Base-by-base conservation (phyloP, 495 filamentous ascomycete genomes). In the Penicillium bialowiezense region DNA sequence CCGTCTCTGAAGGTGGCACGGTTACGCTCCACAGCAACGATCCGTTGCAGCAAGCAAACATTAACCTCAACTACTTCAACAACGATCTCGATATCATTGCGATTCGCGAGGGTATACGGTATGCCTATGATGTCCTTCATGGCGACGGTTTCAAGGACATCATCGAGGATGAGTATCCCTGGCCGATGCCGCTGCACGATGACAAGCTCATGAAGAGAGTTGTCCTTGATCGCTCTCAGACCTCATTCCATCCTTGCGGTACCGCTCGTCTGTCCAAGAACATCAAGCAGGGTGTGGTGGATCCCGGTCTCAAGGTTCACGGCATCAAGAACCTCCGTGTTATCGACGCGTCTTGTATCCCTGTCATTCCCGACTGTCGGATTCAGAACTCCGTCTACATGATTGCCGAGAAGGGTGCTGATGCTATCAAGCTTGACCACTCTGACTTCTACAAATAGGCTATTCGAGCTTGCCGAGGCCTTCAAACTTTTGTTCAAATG, bases 31-130 rank as follows among this genome's bases (percentile, higher is more conserved):
- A 75, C 59, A 77, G 70, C 46, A 50, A 69, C 3, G 63, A 83
- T 54, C 70, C 80, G 4, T 61, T 76, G 2, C 65, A 63, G 35
- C 77, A 78, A 56, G 70, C 82, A 2, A 73, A 78, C 56, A 76
- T 84, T 67, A 83, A 83, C 56, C 65, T 83, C 40, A 82, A 83
- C 57, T 83, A 78, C 69, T 82, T 83, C 56, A 63, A 56, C 23
- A 64, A 79, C 28, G 73, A 79, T 21, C 44, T 83, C n/a, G 80
- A 84, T 48, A 65, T 81, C 33, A 50, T 81, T 5, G 80, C 75
- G 5, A 66, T 84, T 69, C 71, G 75, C 37, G 78, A 83, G 59
- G 80, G 80, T 24, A 60, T 80, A 7, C 67, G 79, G 7, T 82
- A 64, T 50, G 70, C 73, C 3, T 75, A 83, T 51, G 79, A 83